Evolutionary conservation across 2,329 filamentous ascomycete species (phyloP).

Genomic region (Periconia sp.): DNA sequence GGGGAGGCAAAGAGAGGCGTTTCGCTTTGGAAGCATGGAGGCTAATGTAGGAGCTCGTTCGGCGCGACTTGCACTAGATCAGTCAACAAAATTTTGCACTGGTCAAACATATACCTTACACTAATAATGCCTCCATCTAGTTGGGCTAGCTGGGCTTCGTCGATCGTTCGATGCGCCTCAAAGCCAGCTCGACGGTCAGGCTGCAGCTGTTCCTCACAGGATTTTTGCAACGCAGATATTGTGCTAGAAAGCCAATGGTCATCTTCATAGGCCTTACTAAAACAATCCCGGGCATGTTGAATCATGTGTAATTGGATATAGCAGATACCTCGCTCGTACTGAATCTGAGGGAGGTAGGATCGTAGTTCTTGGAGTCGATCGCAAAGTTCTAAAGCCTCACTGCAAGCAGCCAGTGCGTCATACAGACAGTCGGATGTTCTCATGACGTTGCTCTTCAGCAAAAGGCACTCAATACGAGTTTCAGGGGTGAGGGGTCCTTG

Average conservation of each 20-base stretch:
- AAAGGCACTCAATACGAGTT: slow-evolving; percentile 32
- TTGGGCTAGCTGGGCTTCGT: slow-evolving; percentile 24
- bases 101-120: slow-evolving; percentile 9
- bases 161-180: slow-evolving; percentile 31
- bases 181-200: slow-evolving; percentile 33
- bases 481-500: slow-evolving; percentile 30
- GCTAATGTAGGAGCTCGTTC: slow-evolving; percentile 28
- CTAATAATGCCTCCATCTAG: slow-evolving; percentile 18
- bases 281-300: slow-evolving; percentile 27
- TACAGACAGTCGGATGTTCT: slow-evolving; percentile 30
- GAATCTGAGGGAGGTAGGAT: slow-evolving; percentile 28
- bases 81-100: not conserved
- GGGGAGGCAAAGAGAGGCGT: slow-evolving; percentile 28
- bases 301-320: slow-evolving; percentile 31
- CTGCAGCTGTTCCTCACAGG: slow-evolving; percentile 27
- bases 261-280: slow-evolving; percentile 15
- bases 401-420: slow-evolving; percentile 38
- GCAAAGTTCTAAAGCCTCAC: slow-evolving; percentile 38
- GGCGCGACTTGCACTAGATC: slow-evolving; percentile 25
- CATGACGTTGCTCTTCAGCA: slow-evolving; percentile 37
- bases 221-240: slow-evolving; percentile 19
- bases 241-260: slow-evolving; percentile 15
- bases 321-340: slow-evolving; percentile 32
- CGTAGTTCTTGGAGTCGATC: slow-evolving; percentile 26
- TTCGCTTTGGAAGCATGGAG: slow-evolving; percentile 29